Percentiles rank a stretch among this genome's conserved stretches.
phyloP scores from a whole-genome alignment of 495 filamentous ascomycete genomes.

The Cercophora newfieldiana region DNA sequence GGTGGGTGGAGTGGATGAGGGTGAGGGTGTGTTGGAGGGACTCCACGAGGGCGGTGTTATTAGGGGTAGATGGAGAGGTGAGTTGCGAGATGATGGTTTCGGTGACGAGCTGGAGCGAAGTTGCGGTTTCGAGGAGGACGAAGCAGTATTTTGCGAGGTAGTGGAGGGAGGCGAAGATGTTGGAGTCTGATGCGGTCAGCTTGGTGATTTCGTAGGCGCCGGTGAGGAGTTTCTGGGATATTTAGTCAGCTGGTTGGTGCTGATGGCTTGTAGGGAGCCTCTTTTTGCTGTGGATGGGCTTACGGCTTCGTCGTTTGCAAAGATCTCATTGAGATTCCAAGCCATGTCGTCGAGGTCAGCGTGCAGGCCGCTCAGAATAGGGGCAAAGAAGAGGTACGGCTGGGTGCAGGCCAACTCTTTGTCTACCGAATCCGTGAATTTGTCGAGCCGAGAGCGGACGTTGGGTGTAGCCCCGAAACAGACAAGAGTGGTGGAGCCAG shows the following conservation, averaged over 20 bases:
- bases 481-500: not conserved
- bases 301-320: not conserved
- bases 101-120: not conserved
- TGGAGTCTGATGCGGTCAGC: not conserved
- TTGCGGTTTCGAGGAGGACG: not conserved
- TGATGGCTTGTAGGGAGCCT: not conserved
- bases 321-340: conserved; percentile 16
- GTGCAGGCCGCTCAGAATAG: conserved; percentile 21
- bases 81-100: not conserved
- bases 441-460: not conserved
- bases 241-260: not conserved
- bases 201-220: not conserved
- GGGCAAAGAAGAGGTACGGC: conserved; percentile 19
- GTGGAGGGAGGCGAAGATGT: not conserved
- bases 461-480: not conserved
- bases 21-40: conserved; percentile 8
- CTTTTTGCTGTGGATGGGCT: conserved; percentile 4
- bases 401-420: conserved; percentile 8
- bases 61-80: not conserved
- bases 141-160: not conserved
- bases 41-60: conserved; percentile 2
- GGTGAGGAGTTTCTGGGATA: not conserved
- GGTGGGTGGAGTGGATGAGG: conserved; percentile 19
- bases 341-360: conserved; percentile 17
- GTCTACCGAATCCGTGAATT: not conserved